These are phyloP conservation scores for Lizanozyma gosingica DNA, from an alignment of 1,139 yeast genomes.

Conservation along the genomic window DNA sequence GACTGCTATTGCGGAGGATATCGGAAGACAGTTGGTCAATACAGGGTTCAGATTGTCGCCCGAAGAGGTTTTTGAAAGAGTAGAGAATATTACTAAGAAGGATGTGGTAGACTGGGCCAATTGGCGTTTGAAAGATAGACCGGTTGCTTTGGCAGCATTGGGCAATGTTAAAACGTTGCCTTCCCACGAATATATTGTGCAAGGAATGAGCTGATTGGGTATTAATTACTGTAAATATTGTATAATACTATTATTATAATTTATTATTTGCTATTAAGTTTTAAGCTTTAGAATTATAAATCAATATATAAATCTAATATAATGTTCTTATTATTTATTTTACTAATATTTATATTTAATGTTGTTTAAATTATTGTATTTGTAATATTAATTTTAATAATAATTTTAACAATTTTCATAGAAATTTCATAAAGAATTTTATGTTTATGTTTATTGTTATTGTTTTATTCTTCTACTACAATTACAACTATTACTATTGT, in stretches of 20 bases:
- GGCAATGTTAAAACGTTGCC: slow-evolving; percentile 70
- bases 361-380: too few species aligned
- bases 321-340: too few species aligned
- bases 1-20: slow-evolving; percentile 94
- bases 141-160: slow-evolving; percentile 81
- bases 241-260: slow-evolving; percentile 3
- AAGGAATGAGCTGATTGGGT: slow-evolving; percentile 20
- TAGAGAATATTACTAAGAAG: slow-evolving; percentile 66
- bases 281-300: too few species aligned
- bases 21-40: slow-evolving; percentile 93
- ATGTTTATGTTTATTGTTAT: too few species aligned
- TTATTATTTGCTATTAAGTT: too few species aligned
- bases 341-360: too few species aligned
- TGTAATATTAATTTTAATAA: too few species aligned
- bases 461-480: too few species aligned
- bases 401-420: too few species aligned
- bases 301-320: background rate
- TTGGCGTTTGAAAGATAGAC: slow-evolving; percentile 66
- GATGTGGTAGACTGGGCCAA: slow-evolving; percentile 89
- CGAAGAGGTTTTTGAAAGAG: slow-evolving; percentile 81
- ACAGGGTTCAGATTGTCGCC: slow-evolving; percentile 89
- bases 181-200: slow-evolving; percentile 42
- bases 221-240: slow-evolving; percentile 1
- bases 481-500: too few species aligned
- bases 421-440: too few species aligned